Evolutionary conservation across 441 rosid genomes (phyloP).

Genomic region (Gossypium schwendimanii): DNA sequence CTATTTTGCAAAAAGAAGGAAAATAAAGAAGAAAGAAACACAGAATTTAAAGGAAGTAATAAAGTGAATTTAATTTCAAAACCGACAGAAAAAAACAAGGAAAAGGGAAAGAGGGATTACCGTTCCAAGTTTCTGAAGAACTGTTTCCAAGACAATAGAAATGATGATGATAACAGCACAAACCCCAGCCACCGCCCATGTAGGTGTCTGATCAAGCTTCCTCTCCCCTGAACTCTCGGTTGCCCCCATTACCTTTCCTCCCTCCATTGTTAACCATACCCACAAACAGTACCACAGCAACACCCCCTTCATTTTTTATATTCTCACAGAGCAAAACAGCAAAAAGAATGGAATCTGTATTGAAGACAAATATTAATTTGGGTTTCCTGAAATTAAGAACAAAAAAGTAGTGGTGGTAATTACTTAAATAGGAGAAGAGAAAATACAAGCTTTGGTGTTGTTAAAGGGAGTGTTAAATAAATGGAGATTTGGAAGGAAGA

Average conservation of each 20-base stretch:
- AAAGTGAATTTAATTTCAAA: background rate
- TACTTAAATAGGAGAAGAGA: background rate
- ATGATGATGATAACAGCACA: conserved; percentile 57
- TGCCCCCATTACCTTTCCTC: conserved; percentile 20
- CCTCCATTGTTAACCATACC: conserved; percentile 20
- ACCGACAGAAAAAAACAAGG: background rate
- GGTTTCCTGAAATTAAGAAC: background rate
- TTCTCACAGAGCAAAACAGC: background rate
- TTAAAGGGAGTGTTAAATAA: background rate
- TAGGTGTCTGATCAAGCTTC: conserved; percentile 67
- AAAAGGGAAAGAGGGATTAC: conserved; percentile 15
- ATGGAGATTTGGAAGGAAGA: background rate
- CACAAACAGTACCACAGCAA: conserved; percentile 15
- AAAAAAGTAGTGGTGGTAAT: background rate
- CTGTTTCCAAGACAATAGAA: conserved; percentile 58
- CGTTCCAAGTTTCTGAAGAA: conserved; percentile 55
- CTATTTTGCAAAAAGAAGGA: conserved; percentile 3
- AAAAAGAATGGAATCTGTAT: background rate
- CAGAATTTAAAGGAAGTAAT: background rate
- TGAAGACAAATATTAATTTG: background rate
- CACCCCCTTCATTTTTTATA: background rate
- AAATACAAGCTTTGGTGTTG: background rate
- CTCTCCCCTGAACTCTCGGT: conserved; percentile 27
- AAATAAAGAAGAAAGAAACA: background rate
- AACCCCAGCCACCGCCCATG: conserved; percentile 85